phyloP scores from a whole-genome alignment of 1,139 yeast species.

The Hanseniaspora uvarum region DNA sequence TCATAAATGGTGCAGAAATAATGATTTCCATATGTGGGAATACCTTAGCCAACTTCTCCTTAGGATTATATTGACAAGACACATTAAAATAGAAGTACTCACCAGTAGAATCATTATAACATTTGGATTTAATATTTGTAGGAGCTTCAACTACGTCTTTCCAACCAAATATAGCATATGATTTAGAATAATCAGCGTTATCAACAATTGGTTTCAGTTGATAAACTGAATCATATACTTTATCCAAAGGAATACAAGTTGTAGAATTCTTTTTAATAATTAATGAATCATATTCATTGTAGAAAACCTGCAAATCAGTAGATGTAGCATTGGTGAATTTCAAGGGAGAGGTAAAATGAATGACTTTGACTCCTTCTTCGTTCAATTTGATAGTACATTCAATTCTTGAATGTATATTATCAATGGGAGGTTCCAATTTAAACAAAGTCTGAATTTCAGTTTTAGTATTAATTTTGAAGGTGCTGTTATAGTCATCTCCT shows the following conservation, averaged over 20 bases:
- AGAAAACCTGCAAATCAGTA: constrained; percentile 50
- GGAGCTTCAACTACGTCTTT: constrained; percentile 45
- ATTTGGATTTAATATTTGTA: constrained; percentile 41
- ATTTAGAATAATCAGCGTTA: constrained; percentile 52
- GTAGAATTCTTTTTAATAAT: constrained; percentile 44
- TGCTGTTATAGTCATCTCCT: constrained; percentile 43
- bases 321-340: constrained; percentile 49
- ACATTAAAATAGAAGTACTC: constrained; percentile 60
- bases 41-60: constrained; percentile 59
- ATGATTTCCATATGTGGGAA: constrained; percentile 79
- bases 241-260: constrained; percentile 62
- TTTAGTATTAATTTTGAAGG: constrained; percentile 50
- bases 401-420: constrained; percentile 61
- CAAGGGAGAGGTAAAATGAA: constrained; percentile 66
- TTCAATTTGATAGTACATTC: constrained; percentile 61
- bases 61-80: constrained; percentile 51
- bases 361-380: constrained; percentile 66
- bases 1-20: constrained; percentile 75
- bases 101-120: constrained; percentile 37
- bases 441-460: constrained; percentile 78
- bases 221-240: constrained; percentile 50
- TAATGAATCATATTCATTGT: constrained; percentile 33
- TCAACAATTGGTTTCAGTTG: constrained; percentile 52
- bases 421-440: constrained; percentile 51
- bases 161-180: constrained; percentile 56